Base-by-base conservation (phyloP, 179 eudicot genomes). In the Spergularia azorica region DNA sequence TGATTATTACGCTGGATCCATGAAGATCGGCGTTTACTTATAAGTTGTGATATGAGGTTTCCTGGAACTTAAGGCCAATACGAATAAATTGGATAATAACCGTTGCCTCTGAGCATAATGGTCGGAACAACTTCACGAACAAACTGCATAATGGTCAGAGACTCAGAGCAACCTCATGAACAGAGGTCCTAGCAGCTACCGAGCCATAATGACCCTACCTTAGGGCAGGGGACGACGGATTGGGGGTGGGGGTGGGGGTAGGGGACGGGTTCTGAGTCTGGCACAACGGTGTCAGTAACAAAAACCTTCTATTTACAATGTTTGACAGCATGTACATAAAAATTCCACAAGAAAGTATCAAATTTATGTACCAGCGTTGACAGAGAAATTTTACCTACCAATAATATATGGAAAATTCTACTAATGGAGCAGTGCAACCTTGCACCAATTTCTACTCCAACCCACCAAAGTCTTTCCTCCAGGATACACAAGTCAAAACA, bases 241-340 rank as follows among this genome's bases (percentile, higher is more conserved):
- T 26, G 32, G 32, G 32, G 32, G 32, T 26, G 32, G 32, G 32
- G 32, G 32, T 65, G 72, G 63, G 48, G 48, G 48, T 43, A 6
- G 48, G 6, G 8, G 8, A 43, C 32, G 32, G 48, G 48, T 43
- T 4, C 48, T 4, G 48, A 43, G 6, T 4, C 48, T 43, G 48
- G 48, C 8, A 3, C 48, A 6, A 43, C 8, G 3, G 6, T 43
- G 48, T 43, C 8, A 16, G 69, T 65, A 68, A 68, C 54, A 62
- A 48, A 20, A 48, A 4, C 68, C 32, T 17, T 79, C 66, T 79
- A 73, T 79, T 8, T 79, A 73, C 81, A 59, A 65, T 36, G 54
- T 65, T 32, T 8, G 41, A 66, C 0, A 65, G 46, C 39, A 73
- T 57, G 46, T 52, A 79, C 68, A 59, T 17, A 74, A 68, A 61